Conservation (phyloP, 192 early-diverging fungal genomes). For the Coemansia sp. region DNA sequence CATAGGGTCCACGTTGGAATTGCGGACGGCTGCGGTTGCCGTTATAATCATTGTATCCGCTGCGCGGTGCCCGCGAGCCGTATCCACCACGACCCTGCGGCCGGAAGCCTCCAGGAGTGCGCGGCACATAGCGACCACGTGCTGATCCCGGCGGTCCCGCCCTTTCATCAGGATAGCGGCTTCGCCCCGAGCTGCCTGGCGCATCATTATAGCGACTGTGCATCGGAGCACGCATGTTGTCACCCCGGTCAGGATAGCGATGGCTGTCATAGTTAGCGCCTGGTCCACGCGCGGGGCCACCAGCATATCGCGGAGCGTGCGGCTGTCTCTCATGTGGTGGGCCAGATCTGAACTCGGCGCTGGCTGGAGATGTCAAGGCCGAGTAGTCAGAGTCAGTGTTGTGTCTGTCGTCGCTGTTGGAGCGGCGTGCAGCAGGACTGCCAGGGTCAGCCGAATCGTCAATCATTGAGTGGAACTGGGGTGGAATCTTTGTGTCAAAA, state of each 20-base stretch:
- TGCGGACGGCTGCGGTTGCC: not conserved
- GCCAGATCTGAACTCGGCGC: slow-evolving; percentile 1
- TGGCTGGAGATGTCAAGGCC: not conserved
- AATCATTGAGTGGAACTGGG: slow-evolving; percentile 19
- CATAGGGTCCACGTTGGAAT: slow-evolving; percentile 4
- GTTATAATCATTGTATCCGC: not conserved
- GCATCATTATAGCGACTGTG: slow-evolving; percentile 7
- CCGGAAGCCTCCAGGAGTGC: slow-evolving; percentile 1
- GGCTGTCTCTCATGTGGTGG: not conserved
- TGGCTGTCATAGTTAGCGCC: not conserved
- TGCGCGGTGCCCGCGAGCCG: not conserved
- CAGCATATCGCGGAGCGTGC: not conserved
- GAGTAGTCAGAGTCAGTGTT: slow-evolving; percentile 6
- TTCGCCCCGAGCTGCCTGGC: not conserved
- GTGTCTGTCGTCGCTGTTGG: not conserved
- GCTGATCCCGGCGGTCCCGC: not conserved
- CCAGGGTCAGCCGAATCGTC: slow-evolving; percentile 8
- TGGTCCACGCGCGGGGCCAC: not conserved
- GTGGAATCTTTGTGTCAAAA: slow-evolving; percentile 48
- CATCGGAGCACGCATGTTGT: not conserved
- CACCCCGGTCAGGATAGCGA: slow-evolving; percentile 5
- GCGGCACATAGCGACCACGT: slow-evolving; percentile 11
- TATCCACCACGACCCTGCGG: not conserved
- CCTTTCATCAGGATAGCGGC: slow-evolving; percentile 1
- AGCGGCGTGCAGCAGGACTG: not conserved